Evolutionary conservation across 2,329 filamentous ascomycete species (phyloP).

Genomic region (Drechslerella dactyloides): DNA sequence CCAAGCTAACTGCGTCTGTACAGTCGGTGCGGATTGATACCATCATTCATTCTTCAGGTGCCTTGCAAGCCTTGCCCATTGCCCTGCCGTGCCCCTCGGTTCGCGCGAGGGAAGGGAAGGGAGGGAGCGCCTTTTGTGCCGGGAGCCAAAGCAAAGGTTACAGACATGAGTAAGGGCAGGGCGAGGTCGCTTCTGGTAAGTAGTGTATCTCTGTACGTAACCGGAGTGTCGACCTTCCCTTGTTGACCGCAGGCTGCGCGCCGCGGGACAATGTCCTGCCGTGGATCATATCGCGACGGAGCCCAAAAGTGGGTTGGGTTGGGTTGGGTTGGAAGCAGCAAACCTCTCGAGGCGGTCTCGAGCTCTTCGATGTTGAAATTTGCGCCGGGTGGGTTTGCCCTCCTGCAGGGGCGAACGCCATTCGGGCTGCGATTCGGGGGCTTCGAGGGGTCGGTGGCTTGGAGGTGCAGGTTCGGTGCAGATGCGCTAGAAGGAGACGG

Average conservation of each 20-base stretch:
- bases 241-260: background rate
- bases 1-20: background rate
- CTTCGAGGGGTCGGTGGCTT: background rate
- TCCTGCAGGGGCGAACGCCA: constrained; percentile 11
- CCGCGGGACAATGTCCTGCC: background rate
- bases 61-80: too few relatives aligned
- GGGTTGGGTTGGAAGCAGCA: too few relatives aligned
- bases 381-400: constrained; percentile 5
- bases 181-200: too few relatives aligned
- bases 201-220: background rate
- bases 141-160: too few relatives aligned
- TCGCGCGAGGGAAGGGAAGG: background rate
- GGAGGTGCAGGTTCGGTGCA: background rate
- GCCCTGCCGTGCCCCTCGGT: too few relatives aligned
- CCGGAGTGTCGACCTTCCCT: constrained; percentile 1
- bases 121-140: background rate
- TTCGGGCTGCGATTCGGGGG: constrained; percentile 1
- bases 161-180: background rate
- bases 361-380: background rate
- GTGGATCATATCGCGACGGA: background rate
- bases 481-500: background rate
- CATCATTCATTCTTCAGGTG: too few relatives aligned
- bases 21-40: background rate
- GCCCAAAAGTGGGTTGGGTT: background rate
- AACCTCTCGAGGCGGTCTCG: constrained; percentile 7